Conservation (phyloP, 306 rosid species). For the Acacia melanoxylon region DNA sequence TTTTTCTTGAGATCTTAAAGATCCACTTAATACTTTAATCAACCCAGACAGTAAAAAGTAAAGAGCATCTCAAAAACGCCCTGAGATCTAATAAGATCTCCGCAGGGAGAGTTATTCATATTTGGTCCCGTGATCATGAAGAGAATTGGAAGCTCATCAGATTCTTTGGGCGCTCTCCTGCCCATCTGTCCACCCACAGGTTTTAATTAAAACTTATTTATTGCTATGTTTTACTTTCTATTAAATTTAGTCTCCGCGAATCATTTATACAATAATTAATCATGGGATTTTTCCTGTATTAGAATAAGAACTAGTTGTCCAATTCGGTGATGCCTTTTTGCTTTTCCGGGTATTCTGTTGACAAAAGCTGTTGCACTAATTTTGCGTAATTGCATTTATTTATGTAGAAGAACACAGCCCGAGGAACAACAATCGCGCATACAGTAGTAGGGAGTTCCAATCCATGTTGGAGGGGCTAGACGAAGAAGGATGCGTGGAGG, state of each 20-base stretch:
- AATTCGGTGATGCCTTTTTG: background rate
- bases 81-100: constrained; percentile 34
- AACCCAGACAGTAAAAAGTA: background rate
- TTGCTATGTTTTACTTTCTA: constrained; percentile 28
- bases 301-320: constrained; percentile 7
- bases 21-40: constrained; percentile 23
- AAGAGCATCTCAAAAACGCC: constrained; percentile 1
- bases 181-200: constrained; percentile 63
- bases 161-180: constrained; percentile 57
- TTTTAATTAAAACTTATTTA: constrained; percentile 1
- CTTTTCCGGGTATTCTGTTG: constrained; percentile 1
- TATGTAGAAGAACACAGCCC: constrained; percentile 61
- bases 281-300: background rate
- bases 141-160: constrained; percentile 71
- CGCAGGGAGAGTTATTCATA: background rate
- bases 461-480: constrained; percentile 82
- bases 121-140: constrained; percentile 47
- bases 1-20: constrained; percentile 32
- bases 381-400: constrained; percentile 30
- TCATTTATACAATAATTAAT: background rate
- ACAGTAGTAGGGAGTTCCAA: constrained; percentile 62
- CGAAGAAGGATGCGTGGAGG: constrained; percentile 81
- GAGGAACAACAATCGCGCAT: constrained; percentile 61
- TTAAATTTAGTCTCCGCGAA: constrained; percentile 3
- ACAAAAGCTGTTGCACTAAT: constrained; percentile 24